Conservation (phyloP, 495 filamentous ascomycete genomes). For the Xylaria grammica region DNA sequence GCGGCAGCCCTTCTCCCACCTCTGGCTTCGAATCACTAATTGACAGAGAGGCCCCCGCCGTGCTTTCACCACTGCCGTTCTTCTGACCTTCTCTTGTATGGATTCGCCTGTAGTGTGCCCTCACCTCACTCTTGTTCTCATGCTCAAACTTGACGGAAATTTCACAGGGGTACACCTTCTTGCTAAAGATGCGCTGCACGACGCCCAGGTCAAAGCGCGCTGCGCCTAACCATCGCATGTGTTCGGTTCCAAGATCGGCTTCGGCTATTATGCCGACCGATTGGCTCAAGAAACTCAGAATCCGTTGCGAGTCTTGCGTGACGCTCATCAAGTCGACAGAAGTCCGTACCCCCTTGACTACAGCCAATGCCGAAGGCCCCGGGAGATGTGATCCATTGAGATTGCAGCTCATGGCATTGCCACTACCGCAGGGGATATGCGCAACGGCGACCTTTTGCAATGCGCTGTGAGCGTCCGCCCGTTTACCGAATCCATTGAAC, state of each 20-base stretch:
- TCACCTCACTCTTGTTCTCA: slow-evolving; percentile 76
- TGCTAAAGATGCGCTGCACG: slow-evolving; percentile 69
- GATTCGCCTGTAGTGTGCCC: slow-evolving; percentile 65
- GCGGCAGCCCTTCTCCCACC: slow-evolving; percentile 63
- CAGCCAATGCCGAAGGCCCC: slow-evolving; percentile 74
- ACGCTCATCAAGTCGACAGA: slow-evolving; percentile 86
- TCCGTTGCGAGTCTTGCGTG: slow-evolving; percentile 75
- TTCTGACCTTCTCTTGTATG: not conserved
- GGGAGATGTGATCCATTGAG: slow-evolving; percentile 80
- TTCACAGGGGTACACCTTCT: slow-evolving; percentile 85
- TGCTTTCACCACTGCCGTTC: not conserved
- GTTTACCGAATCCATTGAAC: slow-evolving; percentile 87
- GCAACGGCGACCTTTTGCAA: slow-evolving; percentile 80
- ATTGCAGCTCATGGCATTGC: slow-evolving; percentile 93
- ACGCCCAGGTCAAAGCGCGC: slow-evolving; percentile 86
- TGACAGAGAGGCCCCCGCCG: not conserved
- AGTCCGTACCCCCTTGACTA: slow-evolving; percentile 83
- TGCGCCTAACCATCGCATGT: slow-evolving; percentile 90
- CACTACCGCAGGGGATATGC: slow-evolving; percentile 90
- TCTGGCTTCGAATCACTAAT: slow-evolving; percentile 14
- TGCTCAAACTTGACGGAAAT: slow-evolving; percentile 81
- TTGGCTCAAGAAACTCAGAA: slow-evolving; percentile 88
- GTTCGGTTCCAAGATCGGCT: slow-evolving; percentile 83
- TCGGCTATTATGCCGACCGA: slow-evolving; percentile 90
- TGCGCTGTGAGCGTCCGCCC: slow-evolving; percentile 73